Conservation (phyloP, 116 monocot species). For the Papilionanthe hybrid region DNA sequence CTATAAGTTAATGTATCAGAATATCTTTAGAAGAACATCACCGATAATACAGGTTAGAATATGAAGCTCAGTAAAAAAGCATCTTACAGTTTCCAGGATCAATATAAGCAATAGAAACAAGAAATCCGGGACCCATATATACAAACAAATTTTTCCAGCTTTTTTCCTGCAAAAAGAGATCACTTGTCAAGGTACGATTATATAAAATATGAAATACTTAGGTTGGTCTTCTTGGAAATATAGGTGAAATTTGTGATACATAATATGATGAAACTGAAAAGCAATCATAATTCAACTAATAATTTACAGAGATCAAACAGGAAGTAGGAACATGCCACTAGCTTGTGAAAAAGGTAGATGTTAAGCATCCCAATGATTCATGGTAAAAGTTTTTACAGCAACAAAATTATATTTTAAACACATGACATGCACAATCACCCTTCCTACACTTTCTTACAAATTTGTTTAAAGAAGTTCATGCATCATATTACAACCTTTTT, state of each 20-base stretch:
- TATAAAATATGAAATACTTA: background rate
- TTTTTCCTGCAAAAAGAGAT: constrained; percentile 38
- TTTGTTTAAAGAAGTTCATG: constrained; percentile 4
- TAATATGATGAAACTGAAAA: background rate
- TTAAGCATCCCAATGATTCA: background rate
- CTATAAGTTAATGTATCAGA: constrained; percentile 24
- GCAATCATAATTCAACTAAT: background rate
- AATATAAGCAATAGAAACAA: constrained; percentile 94
- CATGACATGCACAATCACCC: background rate
- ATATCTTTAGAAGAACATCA: background rate
- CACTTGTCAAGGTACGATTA: background rate
- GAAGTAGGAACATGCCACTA: background rate
- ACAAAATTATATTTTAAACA: background rate
- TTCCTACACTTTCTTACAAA: background rate
- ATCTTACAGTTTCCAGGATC: constrained; percentile 97
- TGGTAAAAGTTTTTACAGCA: background rate
- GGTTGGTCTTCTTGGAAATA: background rate
- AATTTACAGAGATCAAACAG: background rate
- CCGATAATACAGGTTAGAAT: background rate
- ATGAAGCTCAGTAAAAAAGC: background rate
- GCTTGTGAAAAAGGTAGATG: background rate
- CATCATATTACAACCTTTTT: background rate
- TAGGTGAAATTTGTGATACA: background rate
- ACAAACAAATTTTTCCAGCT: constrained; percentile 95
- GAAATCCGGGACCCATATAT: constrained; percentile 90